A percentile compares a stretch with the other conserved stretches of the same genome.
phyloP scores from a whole-genome alignment of 1,284 basidiomycete genomes.

The Neonothopanus nambi region DNA sequence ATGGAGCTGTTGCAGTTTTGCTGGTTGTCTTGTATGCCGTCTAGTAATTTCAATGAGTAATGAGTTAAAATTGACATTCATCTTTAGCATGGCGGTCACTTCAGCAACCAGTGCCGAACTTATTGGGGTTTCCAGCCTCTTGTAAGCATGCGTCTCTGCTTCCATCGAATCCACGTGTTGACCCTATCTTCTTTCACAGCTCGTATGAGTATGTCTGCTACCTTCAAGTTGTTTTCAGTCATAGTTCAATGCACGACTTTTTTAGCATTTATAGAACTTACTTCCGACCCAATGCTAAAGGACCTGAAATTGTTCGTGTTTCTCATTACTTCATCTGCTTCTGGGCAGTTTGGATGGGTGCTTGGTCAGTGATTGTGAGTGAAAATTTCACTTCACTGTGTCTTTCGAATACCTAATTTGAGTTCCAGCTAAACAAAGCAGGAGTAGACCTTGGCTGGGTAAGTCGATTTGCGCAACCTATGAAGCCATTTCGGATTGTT shows the following conservation, averaged over 20 bases:
- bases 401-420: not conserved
- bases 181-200: conserved; percentile 19
- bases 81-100: conserved; percentile 53
- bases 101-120: conserved; percentile 61
- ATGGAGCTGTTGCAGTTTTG: conserved; percentile 51
- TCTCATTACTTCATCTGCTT: conserved; percentile 57
- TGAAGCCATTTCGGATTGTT: not conserved
- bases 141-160: conserved; percentile 35
- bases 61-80: not conserved
- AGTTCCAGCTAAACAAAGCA: conserved; percentile 40
- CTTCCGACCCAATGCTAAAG: conserved; percentile 44
- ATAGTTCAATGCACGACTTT: not conserved
- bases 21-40: conserved; percentile 49
- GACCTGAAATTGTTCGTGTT: conserved; percentile 49
- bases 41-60: not conserved
- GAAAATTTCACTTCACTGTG: not conserved
- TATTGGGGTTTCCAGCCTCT: conserved; percentile 58
- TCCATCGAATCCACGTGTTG: not conserved
- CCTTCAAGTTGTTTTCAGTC: not conserved
- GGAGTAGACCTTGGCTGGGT: conserved; percentile 48
- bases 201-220: conserved; percentile 42
- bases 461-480: not conserved
- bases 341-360: conserved; percentile 66
- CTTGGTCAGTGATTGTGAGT: conserved; percentile 47
- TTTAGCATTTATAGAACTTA: conserved; percentile 51